phyloP scores from a whole-genome alignment of 2,329 filamentous ascomycete genomes.

The Pseudonectria buxi region DNA sequence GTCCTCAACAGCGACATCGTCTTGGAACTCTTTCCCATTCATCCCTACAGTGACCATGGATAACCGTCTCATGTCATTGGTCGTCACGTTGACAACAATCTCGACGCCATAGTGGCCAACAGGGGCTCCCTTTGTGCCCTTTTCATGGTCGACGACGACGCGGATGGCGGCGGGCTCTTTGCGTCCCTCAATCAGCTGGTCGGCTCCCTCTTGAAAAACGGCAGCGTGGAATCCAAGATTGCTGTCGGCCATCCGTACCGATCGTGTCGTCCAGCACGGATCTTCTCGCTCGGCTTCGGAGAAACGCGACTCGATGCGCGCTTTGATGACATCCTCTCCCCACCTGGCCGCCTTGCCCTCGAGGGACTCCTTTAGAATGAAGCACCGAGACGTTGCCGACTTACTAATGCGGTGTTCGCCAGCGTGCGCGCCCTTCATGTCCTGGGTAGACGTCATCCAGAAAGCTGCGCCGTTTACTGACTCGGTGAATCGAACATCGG shows the following conservation, averaged over 20 bases:
- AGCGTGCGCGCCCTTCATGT: slow-evolving; percentile 49
- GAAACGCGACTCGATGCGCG: slow-evolving; percentile 78
- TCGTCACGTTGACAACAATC: slow-evolving; percentile 58
- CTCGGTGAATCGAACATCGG: slow-evolving; percentile 67
- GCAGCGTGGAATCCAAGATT: slow-evolving; percentile 57
- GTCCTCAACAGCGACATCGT: slow-evolving; percentile 66
- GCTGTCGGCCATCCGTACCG: slow-evolving; percentile 55
- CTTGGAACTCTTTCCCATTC: slow-evolving; percentile 64
- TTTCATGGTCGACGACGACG: slow-evolving; percentile 65
- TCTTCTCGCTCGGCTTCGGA: slow-evolving; percentile 77
- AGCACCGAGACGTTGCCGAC: slow-evolving; percentile 55
- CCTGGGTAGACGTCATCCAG: slow-evolving; percentile 60
- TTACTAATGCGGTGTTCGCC: slow-evolving; percentile 36
- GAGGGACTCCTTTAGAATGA: slow-evolving; percentile 67
- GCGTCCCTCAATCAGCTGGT: slow-evolving; percentile 56
- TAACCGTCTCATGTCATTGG: slow-evolving; percentile 44
- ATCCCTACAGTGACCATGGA: slow-evolving; percentile 52
- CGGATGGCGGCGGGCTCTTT: slow-evolving; percentile 63
- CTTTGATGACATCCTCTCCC: slow-evolving; percentile 80
- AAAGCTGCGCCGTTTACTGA: slow-evolving; percentile 56
- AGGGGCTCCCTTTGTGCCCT: slow-evolving; percentile 58
- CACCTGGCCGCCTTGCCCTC: slow-evolving; percentile 71
- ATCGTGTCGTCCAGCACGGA: slow-evolving; percentile 72
- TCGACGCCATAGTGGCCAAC: slow-evolving; percentile 65
- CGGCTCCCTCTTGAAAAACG: slow-evolving; percentile 63